These are phyloP conservation scores for Coniferiporia sulphurascens DNA, from an alignment of 1,284 basidiomycete genomes.

Conservation along the genomic window DNA sequence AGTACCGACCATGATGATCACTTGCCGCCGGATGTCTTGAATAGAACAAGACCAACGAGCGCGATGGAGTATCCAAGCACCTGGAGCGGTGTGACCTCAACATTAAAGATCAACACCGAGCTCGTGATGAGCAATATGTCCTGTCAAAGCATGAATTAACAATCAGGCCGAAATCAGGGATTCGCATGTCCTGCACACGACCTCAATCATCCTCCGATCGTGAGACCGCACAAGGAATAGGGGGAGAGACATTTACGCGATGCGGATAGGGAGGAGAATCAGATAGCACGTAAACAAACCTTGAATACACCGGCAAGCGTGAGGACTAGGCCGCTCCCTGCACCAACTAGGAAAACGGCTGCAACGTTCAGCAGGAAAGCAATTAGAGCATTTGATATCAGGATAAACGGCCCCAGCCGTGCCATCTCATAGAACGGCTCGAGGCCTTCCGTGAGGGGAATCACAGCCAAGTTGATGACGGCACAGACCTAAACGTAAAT, in stretches of 20 bases:
- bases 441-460: constrained; percentile 89
- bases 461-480: constrained; percentile 75
- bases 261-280: neutral
- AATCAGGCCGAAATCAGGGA: neutral
- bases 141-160: constrained; percentile 32
- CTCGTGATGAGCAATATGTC: constrained; percentile 93
- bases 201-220: neutral
- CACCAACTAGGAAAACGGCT: constrained; percentile 91
- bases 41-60: constrained; percentile 73
- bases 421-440: constrained; percentile 77
- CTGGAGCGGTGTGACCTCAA: constrained; percentile 77
- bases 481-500: constrained; percentile 64
- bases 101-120: constrained; percentile 81
- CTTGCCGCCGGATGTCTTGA: constrained; percentile 75
- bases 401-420: constrained; percentile 68
- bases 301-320: constrained; percentile 95
- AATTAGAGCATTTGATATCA: constrained; percentile 81
- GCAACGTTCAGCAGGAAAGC: constrained; percentile 93
- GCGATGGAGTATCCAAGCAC: constrained; percentile 85
- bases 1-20: constrained; percentile 25
- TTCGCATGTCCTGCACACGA: neutral
- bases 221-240: neutral
- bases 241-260: neutral
- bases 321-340: constrained; percentile 81
- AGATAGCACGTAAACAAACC: constrained; percentile 35